These are phyloP conservation scores for Dothideomycetes sp. DNA, from an alignment of 2,329 filamentous ascomycete species.

Conservation along the genomic window DNA sequence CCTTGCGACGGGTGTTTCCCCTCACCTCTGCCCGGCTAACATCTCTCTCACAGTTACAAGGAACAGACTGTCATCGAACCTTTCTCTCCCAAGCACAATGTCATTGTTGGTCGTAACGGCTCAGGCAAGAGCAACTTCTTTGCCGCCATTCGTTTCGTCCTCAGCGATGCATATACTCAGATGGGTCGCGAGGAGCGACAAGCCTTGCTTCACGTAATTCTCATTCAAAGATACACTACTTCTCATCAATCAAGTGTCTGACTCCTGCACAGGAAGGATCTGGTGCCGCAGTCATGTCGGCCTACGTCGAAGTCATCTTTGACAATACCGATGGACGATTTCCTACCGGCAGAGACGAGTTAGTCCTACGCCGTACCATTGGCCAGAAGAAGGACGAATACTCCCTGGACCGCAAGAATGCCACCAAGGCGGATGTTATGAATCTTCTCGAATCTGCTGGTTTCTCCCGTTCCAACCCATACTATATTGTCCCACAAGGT, in stretches of 20 bases:
- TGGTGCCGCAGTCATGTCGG: constrained; percentile 94
- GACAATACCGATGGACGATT: constrained; percentile 96
- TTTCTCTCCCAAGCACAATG: constrained; percentile 94
- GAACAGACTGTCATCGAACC: constrained; percentile 98
- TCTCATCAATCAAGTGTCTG: background rate
- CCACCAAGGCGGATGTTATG: constrained; percentile 87
- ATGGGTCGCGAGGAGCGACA: constrained; percentile 94
- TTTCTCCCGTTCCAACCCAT: constrained; percentile 93
- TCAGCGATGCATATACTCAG: constrained; percentile 94
- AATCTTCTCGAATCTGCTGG: constrained; percentile 92
- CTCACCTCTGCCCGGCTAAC: constrained; percentile 8
- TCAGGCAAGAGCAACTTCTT: constrained; percentile 99
- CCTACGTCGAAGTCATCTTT: constrained; percentile 98
- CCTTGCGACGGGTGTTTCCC: constrained; percentile 11
- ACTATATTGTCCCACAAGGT: constrained; percentile 97
- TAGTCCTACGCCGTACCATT: constrained; percentile 86
- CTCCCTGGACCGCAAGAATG: constrained; percentile 91
- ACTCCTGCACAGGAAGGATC: constrained; percentile 60
- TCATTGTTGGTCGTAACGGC: constrained; percentile 97
- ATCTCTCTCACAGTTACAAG: constrained; percentile 64
- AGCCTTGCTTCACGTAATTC: constrained; percentile 67
- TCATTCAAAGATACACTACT: background rate
- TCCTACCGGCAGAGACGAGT: constrained; percentile 81
- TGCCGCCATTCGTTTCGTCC: constrained; percentile 93
- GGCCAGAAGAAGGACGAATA: constrained; percentile 98